Base-by-base conservation (phyloP, 352 stramenopile genomes). In the Nothophytophthora sp. region DNA sequence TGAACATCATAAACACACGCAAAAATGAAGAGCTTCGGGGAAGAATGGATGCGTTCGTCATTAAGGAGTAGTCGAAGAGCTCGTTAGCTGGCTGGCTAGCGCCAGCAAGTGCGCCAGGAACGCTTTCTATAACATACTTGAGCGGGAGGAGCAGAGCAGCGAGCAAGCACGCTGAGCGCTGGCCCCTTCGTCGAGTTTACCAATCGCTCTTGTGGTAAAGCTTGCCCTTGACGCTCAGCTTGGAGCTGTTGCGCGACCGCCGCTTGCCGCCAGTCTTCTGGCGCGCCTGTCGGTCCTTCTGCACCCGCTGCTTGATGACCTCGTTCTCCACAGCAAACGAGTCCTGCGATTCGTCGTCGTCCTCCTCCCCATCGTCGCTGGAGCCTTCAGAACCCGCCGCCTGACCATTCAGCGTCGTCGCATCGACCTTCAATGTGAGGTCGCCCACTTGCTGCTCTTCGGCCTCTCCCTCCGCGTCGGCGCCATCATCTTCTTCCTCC, bases 191-290 rank as follows among this genome's bases (percentile, higher is more conserved):
- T 15, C 23, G 19, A 9, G 16, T 55, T 56, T 88, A 92, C 65
- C 76, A 95, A 46, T 82, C 67, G 27, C 88, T 80, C 53, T 95
- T 91, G 68, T 95, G 86, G 30, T 85, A 70, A 34, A 93, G 66
- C 28, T 82, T 85, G 50, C 86, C 86, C 73, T 95, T 95, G 40
- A 95, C 71, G 60, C 81, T 94, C 18, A 95, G 64, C 73, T 95
- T 95, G 49, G 86, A 63, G 24, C 67, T 67, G 59, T 95, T 95
- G 24, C 86, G 82, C 50, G 86, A 81, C 38, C 66, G 71, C 22
- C 79, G 81, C 55, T 81, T 84, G n/a, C 75, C 58, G 16, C 63
- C 64, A 6, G 57, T 49, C 60, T 92, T 89, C 29, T 74, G 52
- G 22, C 81, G 76, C 40, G 73, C 57, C 44, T 78, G 60, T 8